Evolutionary conservation across 306 rosid species (phyloP), one percentile per base, ranked within the genome.

Genomic region (Cercis canadensis): DNA sequence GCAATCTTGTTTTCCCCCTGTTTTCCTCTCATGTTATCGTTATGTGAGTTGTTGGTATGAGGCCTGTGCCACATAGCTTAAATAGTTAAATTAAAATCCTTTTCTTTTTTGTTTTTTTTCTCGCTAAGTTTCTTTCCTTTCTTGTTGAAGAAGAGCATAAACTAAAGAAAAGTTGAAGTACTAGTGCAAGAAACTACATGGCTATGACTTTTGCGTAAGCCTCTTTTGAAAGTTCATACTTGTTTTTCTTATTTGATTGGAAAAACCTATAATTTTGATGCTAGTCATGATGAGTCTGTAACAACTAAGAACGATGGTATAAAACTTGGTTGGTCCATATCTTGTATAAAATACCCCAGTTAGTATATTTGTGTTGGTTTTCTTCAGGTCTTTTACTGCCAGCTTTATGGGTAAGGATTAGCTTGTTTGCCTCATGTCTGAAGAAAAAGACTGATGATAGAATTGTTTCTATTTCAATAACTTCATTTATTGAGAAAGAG

Each of bases 301-400:
- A 64, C 49, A 63, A 41, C 40, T 34, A 36, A 53, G 41, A 63
- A 56, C 33, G 37, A 13, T 43, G 17, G 31, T 45, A 54, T 65
- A 67, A 34, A 51, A 43, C 11, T 67, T 34, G 19, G 32, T 31
- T 9, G 58, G 46, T 67, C n/a, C 37, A 46, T 59, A 8, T 72
- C 44, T 46, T 50, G 13, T 2, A 5, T 57, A 19, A 59, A 64
- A 52, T 44, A 10, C 31, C 49, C 58, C 40, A 70, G 34, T 54
- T 45, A 36, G 56, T 46, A 34, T 32, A 0, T 61, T 44, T 15
- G 39, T 17, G 13, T 68, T 60, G 62, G 52, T 31, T 31, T 58
- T 11, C 43, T 37, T 31, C 17, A 36, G 62, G 66, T 66, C 4
- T 60, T 24, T 24, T 24, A 24, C 24, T 61, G 57, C 33, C 50